Conservation (phyloP, 2,329 filamentous ascomycete genomes). For the Dendryphion nanum region DNA sequence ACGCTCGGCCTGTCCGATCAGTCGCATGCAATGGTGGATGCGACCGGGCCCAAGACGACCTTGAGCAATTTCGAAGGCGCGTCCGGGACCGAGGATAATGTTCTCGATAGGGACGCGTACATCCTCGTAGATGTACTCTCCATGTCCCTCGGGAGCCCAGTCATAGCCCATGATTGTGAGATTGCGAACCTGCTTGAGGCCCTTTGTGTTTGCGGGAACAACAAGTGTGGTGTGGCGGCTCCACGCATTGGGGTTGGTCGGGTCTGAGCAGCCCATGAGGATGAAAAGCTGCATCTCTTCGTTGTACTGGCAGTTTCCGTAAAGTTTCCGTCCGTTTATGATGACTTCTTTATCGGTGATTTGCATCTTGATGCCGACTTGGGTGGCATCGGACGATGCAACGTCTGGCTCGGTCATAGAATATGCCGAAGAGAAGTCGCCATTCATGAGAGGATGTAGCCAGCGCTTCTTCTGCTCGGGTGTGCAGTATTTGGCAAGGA, state of each 20-base stretch:
- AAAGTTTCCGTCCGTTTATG: conserved; percentile 45
- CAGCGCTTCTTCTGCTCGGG: conserved; percentile 51
- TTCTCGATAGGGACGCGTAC: conserved; percentile 42
- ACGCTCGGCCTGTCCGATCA: conserved; percentile 45
- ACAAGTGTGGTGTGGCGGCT: conserved; percentile 42
- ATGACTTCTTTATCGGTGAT: conserved; percentile 39
- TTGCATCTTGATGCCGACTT: conserved; percentile 43
- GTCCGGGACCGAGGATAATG: conserved; percentile 43
- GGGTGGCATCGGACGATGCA: conserved; percentile 51
- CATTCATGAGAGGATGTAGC: conserved; percentile 50
- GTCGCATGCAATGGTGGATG: conserved; percentile 45
- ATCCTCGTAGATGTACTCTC: conserved; percentile 44
- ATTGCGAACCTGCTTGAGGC: conserved; percentile 41
- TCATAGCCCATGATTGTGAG: conserved; percentile 45
- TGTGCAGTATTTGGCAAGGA: conserved; percentile 53
- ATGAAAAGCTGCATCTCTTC: conserved; percentile 36
- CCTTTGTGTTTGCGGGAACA: conserved; percentile 38
- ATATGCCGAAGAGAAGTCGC: conserved; percentile 51
- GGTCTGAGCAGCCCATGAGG: conserved; percentile 42
- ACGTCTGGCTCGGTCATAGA: conserved; percentile 54
- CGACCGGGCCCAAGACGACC: conserved; percentile 42
- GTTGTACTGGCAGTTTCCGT: conserved; percentile 43
- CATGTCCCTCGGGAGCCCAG: conserved; percentile 44
- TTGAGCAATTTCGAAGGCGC: conserved; percentile 45
- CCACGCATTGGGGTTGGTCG: conserved; percentile 41